Conservation (phyloP, 2,329 filamentous ascomycete species). For the Ophiostoma ulmi region DNA sequence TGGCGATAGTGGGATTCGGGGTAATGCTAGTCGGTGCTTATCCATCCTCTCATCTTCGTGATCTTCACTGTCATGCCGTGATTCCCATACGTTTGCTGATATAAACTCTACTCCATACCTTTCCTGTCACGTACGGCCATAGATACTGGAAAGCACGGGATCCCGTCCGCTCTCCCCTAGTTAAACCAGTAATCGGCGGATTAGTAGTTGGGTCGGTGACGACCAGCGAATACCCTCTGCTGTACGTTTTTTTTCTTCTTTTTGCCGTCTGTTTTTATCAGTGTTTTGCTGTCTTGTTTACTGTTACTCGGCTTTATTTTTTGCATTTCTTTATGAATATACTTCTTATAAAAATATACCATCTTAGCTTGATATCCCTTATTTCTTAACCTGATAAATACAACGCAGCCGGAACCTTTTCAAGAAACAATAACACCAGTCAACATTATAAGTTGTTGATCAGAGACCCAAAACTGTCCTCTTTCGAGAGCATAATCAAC, state of each 20-base stretch:
- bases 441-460: neutral
- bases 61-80: neutral
- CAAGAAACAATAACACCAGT: conserved; percentile 4
- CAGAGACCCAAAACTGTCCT: conserved; percentile 1
- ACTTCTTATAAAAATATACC: no score
- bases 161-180: neutral
- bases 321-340: neutral
- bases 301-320: no score
- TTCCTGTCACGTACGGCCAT: neutral
- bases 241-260: neutral
- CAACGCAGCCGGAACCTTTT: conserved; percentile 9
- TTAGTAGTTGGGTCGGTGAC: conserved; percentile 1
- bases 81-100: neutral
- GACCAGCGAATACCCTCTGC: conserved; percentile 4
- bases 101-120: neutral
- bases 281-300: no score
- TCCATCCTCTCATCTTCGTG: neutral
- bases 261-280: no score
- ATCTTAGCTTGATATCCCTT: neutral
- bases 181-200: neutral
- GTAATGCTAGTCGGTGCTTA: neutral
- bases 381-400: neutral
- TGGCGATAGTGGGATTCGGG: neutral
- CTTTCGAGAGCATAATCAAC: neutral
- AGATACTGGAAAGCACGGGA: conserved; percentile 1